A percentile compares a stretch with the other conserved stretches of the same genome.
Conservation (phyloP, 805 yeast species). For the Pichia scutulata region DNA sequence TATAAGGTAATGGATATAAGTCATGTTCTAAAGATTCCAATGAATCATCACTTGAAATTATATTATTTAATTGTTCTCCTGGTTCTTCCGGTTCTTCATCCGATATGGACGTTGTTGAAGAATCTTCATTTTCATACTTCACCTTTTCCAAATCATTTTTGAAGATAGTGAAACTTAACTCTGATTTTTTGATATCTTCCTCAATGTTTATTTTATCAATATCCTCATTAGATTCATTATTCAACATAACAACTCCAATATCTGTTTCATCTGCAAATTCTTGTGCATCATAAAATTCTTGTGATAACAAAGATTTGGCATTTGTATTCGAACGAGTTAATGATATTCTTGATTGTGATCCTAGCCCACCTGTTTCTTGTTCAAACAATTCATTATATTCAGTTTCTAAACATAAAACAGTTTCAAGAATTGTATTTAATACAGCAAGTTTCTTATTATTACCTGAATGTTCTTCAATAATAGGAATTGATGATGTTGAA, state of each 20-base stretch:
- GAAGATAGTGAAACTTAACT: neutral
- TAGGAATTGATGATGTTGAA: neutral
- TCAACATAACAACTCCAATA: constrained; percentile 51
- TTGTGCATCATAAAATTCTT: constrained; percentile 62
- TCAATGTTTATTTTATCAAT: neutral
- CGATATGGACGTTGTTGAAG: neutral
- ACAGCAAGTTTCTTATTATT: neutral
- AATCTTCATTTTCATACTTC: neutral
- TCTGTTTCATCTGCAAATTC: constrained; percentile 45
- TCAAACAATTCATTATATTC: constrained; percentile 17
- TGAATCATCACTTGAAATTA: neutral
- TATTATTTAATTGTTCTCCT: neutral
- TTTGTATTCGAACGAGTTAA: constrained; percentile 22
- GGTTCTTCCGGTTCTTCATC: neutral
- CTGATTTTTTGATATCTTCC: neutral
- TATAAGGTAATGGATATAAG: constrained; percentile 64
- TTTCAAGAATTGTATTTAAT: constrained; percentile 4
- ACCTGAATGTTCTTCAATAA: neutral
- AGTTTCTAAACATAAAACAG: constrained; percentile 19
- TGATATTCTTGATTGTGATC: constrained; percentile 20
- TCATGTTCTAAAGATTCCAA: constrained; percentile 19
- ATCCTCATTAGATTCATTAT: constrained; percentile 14
- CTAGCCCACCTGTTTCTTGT: constrained; percentile 13
- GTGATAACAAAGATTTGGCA: constrained; percentile 34
- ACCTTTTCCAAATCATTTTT: neutral